Percentiles rank a stretch among this genome's conserved stretches.
Evolutionary conservation across 192 early-diverging fungal species (phyloP).

Genomic region (Polychytrium aggregatum): DNA sequence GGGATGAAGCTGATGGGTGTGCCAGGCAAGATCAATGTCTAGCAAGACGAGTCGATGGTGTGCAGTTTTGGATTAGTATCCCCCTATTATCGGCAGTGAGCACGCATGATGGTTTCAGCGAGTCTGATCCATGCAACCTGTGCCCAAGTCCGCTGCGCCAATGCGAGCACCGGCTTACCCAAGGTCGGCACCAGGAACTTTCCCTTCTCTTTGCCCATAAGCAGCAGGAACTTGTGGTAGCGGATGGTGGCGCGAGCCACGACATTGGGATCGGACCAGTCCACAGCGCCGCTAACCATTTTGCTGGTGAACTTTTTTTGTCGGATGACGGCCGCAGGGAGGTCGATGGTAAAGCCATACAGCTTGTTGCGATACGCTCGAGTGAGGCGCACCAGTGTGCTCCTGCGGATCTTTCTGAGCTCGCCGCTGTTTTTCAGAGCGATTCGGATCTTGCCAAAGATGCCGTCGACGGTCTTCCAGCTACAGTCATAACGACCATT

Average conservation of each 20-base stretch:
- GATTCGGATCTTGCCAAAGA: too few relatives aligned
- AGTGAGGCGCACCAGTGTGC: slow-evolving; percentile 8
- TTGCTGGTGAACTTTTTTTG: slow-evolving; percentile 40
- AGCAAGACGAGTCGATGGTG: too few relatives aligned
- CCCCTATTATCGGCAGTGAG: too few relatives aligned
- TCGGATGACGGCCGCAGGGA: slow-evolving; percentile 33
- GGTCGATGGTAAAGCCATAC: slow-evolving; percentile 26
- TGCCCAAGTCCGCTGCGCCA: too few relatives aligned
- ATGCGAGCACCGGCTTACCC: slow-evolving; percentile 7
- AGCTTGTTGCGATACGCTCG: slow-evolving; percentile 27
- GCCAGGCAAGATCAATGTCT: slow-evolving; percentile 60
- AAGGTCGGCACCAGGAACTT: slow-evolving; percentile 45
- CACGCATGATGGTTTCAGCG: too few relatives aligned
- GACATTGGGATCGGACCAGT: slow-evolving; percentile 12
- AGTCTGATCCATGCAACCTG: too few relatives aligned
- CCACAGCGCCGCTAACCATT: slow-evolving; percentile 26
- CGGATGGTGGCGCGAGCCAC: slow-evolving; percentile 20
- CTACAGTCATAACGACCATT: too few relatives aligned
- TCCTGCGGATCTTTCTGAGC: slow-evolving; percentile 4
- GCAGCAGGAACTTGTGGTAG: slow-evolving; percentile 32
- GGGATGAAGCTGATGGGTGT: slow-evolving; percentile 53
- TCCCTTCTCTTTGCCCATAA: slow-evolving; percentile 24
- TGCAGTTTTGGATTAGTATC: too few relatives aligned
- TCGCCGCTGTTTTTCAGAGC: too few relatives aligned
- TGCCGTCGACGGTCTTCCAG: too few relatives aligned